Evolutionary conservation across 306 rosid genomes (phyloP), one percentile per base, ranked within the genome.

Genomic region (Castanea crenata): DNA sequence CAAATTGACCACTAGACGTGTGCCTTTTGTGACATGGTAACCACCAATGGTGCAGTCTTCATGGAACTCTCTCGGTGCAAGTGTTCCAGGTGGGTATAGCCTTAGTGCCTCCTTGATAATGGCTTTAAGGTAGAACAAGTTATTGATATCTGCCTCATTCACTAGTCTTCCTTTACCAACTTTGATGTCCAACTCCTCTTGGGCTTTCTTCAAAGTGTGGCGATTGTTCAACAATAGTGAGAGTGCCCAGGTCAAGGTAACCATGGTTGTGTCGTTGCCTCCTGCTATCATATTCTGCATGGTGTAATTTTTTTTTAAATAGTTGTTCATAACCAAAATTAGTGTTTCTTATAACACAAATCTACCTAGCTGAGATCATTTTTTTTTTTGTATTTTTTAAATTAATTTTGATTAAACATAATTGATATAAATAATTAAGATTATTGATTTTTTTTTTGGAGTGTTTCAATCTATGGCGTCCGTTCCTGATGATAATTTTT

Each of bases 111-210:
- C 95, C 68, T 85, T 88, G 0, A 88, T 83, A 0, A 86, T 72
- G 25, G 92, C 92, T 71, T 86, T 87, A 32, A 92, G 87, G 38
- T 92, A 92, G 5, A 14, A 83, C 8, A 92, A 70, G 7, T 89
- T 86, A 55, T 5, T 73, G 0, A 86, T 80, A 52, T 90, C 97
- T 14, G 80, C 72, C 78, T 88, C 93, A 1, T 78, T 74, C 32
- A 88, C 86, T 5, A 80, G 4, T 49, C 94, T 83, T 34, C 74
- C 86, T 12, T 61, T 90, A 4, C 94, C 92, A 15, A 92, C 93
- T 4, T 82, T 81, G n/a, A 29, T 15, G 69, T 91, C 92, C 19
- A 91, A 54, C 58, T 91, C 95, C 5, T 85, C 85, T 20, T 85
- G 75, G 29, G 74, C 83, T 55, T 84, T 85, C 38, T 61, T 71